Conservation (phyloP, 208 protist genomes). For the Angomonas deanei region DNA sequence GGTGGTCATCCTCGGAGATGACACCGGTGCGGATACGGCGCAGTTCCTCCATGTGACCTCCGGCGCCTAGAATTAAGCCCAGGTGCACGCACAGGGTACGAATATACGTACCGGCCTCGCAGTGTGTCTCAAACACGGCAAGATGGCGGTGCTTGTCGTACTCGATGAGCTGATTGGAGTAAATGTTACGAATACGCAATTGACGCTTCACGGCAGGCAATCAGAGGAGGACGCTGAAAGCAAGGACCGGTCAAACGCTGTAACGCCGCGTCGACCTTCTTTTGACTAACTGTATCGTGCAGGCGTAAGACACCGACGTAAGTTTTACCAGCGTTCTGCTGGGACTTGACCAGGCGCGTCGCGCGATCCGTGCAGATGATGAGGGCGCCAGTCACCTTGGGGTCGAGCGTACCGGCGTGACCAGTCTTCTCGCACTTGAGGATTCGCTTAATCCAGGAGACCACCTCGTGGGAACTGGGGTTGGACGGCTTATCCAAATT, state of each 20-base stretch:
- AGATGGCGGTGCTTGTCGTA: conserved; percentile 97
- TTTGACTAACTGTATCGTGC: conserved; percentile 90
- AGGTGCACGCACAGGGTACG: conserved; percentile 99
- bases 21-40: conserved; percentile 97
- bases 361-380: conserved; percentile 99
- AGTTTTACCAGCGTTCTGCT: conserved; percentile 99
- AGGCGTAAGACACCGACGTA: conserved; percentile 98
- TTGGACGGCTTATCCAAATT: conserved; percentile 99
- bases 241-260: conserved; percentile 97
- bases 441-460: conserved; percentile 99
- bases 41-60: conserved; percentile 99
- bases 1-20: conserved; percentile 91
- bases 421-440: conserved; percentile 99
- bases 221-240: conserved; percentile 99
- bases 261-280: conserved; percentile 88
- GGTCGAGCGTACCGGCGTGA: conserved; percentile 99
- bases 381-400: conserved; percentile 98
- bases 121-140: conserved; percentile 98
- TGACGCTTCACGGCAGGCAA: conserved; percentile 97
- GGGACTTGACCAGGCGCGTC: conserved; percentile 99
- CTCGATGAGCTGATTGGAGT: conserved; percentile 98
- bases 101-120: conserved; percentile 99
- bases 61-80: conserved; percentile 97
- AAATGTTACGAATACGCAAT: conserved; percentile 99
- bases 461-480: conserved; percentile 99